A percentile compares a stretch with the other conserved stretches of the same genome.
These are phyloP conservation scores for Orbilia oligospora DNA, from an alignment of 2,329 filamentous ascomycete species.

Conservation along the genomic window DNA sequence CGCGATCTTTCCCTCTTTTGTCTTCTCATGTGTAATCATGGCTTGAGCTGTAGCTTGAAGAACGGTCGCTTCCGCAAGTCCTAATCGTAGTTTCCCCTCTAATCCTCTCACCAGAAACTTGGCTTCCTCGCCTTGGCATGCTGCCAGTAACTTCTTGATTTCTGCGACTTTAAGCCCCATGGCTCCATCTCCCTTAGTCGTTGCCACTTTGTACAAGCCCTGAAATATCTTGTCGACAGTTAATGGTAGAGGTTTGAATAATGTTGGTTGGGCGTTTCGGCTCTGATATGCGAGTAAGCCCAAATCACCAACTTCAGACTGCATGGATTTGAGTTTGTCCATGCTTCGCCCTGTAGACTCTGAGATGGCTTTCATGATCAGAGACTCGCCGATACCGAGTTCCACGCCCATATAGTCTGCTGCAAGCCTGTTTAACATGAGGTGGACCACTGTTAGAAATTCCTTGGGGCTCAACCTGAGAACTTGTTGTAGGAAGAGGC, in stretches of 20 bases:
- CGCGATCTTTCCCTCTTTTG: conserved; percentile 78
- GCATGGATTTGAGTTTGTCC: conserved; percentile 91
- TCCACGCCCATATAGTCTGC: conserved; percentile 97
- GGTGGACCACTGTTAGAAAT: conserved; percentile 85
- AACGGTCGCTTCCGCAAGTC: conserved; percentile 91
- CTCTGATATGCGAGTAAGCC: conserved; percentile 96
- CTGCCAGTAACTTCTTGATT: conserved; percentile 96
- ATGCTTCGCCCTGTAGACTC: conserved; percentile 92
- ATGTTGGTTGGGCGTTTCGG: conserved; percentile 92
- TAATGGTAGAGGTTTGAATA: conserved; percentile 96
- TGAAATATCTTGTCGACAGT: conserved; percentile 90
- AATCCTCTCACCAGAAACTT: conserved; percentile 94
- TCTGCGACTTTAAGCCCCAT: conserved; percentile 91
- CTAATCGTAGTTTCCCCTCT: conserved; percentile 92
- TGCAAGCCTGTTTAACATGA: conserved; percentile 98
- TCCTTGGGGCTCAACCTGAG: conserved; percentile 89
- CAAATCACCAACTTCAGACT: conserved; percentile 95
- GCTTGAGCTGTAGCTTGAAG: conserved; percentile 92
- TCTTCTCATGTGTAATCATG: conserved; percentile 84
- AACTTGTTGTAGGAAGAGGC: conserved; percentile 93
- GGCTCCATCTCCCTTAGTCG: conserved; percentile 85
- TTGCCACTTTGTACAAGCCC: conserved; percentile 89
- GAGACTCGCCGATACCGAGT: conserved; percentile 95
- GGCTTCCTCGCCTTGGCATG: conserved; percentile 92
- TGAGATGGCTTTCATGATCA: conserved; percentile 99